A percentile compares a stretch with the other conserved stretches of the same genome.
Evolutionary conservation across 352 stramenopile species (phyloP).

Genomic region (Phytopythium ostracodes): DNA sequence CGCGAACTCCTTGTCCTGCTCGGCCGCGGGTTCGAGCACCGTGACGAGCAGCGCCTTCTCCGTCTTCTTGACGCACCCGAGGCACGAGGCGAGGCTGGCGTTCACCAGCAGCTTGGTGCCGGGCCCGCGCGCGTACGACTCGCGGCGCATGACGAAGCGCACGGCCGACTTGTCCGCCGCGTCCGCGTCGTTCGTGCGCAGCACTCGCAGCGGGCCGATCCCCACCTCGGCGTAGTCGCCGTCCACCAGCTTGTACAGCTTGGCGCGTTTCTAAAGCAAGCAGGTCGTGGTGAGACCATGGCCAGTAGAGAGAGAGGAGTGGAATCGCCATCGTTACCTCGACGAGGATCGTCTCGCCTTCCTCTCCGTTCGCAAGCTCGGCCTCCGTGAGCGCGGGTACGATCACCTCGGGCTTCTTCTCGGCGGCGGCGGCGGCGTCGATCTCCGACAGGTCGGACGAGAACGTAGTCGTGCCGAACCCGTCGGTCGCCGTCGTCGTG

Average conservation of each 20-base stretch:
- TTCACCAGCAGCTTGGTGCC: constrained; percentile 81
- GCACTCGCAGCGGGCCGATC: constrained; percentile 62
- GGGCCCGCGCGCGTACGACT: constrained; percentile 66
- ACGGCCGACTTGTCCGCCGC: constrained; percentile 39
- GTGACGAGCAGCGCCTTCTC: constrained; percentile 74
- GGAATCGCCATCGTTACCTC: constrained; percentile 35
- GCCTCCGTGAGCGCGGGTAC: constrained; percentile 59
- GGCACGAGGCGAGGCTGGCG: constrained; percentile 49
- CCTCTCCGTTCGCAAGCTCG: constrained; percentile 73
- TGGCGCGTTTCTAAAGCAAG: constrained; percentile 57
- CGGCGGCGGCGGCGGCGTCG: constrained; percentile 2
- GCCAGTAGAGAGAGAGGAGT: background rate
- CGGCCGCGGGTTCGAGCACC: constrained; percentile 44
- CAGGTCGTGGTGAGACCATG: constrained; percentile 4
- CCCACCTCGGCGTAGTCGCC: constrained; percentile 76
- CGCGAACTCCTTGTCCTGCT: constrained; percentile 43
- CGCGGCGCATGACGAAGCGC: constrained; percentile 75
- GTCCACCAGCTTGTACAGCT: constrained; percentile 76
- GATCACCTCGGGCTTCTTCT: constrained; percentile 42
- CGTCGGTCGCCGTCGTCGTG: constrained; percentile 28
- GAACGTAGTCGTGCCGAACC: constrained; percentile 35
- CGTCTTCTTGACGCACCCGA: constrained; percentile 66
- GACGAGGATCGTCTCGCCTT: constrained; percentile 62
- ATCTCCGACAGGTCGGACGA: constrained; percentile 15
- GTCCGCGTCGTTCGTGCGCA: constrained; percentile 41